These are phyloP conservation scores for Arachis monticola DNA, from an alignment of 331 rosid genomes.

Conservation along the genomic window DNA sequence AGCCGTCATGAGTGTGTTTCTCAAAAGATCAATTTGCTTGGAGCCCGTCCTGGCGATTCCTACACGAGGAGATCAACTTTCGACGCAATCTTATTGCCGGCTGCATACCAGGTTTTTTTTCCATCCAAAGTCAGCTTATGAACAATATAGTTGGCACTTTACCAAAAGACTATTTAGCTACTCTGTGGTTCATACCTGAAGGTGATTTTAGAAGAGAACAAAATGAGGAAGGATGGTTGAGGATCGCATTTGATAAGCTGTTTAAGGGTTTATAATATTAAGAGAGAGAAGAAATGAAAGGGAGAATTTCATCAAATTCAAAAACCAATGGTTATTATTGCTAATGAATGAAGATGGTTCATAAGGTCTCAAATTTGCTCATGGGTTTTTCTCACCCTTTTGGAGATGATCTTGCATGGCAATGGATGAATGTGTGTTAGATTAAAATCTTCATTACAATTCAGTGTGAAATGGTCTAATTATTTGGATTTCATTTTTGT, in stretches of 20 bases:
- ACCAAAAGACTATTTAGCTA: slow-evolving; percentile 46
- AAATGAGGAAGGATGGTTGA: slow-evolving; percentile 37
- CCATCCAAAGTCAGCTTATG: slow-evolving; percentile 56
- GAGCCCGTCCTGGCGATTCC: slow-evolving; percentile 76
- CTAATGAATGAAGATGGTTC: too few species aligned
- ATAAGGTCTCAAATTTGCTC: too few species aligned
- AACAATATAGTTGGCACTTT: slow-evolving; percentile 69
- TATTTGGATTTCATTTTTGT: too few species aligned
- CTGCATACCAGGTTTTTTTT: slow-evolving; percentile 73
- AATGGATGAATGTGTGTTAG: background rate
- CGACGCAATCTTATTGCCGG: slow-evolving; percentile 66
- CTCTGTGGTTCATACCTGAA: slow-evolving; percentile 46
- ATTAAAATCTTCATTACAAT: slow-evolving; percentile 11
- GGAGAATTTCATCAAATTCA: slow-evolving; percentile 16
- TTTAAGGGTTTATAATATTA: slow-evolving; percentile 48
- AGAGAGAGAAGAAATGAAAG: slow-evolving; percentile 43
- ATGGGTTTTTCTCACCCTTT: too few species aligned
- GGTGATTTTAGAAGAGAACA: slow-evolving; percentile 39
- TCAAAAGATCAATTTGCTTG: slow-evolving; percentile 57
- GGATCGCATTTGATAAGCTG: slow-evolving; percentile 66
- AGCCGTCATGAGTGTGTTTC: slow-evolving; percentile 46
- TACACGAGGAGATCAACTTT: slow-evolving; percentile 63
- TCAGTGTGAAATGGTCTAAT: too few species aligned
- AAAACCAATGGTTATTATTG: too few species aligned
- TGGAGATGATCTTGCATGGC: too few species aligned